phyloP scores from a whole-genome alignment of 345 rosid species.

The Brassica rapa region DNA sequence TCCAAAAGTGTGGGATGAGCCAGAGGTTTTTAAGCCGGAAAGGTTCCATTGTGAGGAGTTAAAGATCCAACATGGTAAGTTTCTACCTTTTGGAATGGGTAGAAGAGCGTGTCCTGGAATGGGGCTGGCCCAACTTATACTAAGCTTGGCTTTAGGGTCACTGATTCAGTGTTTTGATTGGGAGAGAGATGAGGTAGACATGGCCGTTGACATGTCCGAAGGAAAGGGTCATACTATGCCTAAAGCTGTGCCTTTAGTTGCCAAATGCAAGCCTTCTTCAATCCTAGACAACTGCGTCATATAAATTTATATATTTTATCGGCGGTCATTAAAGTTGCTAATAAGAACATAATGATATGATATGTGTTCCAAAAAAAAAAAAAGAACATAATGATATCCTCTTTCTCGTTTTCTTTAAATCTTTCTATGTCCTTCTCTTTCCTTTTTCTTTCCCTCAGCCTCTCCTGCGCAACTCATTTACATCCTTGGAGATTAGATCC shows the following conservation, averaged over 20 bases:
- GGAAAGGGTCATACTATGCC: slow-evolving; percentile 40
- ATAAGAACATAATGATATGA: too few relatives aligned
- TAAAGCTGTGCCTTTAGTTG: slow-evolving; percentile 34
- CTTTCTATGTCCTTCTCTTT: too few relatives aligned
- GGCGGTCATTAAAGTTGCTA: background rate
- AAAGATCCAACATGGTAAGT: background rate
- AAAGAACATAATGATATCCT: too few relatives aligned
- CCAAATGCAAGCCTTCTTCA: slow-evolving; percentile 38
- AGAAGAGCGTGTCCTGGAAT: slow-evolving; percentile 21
- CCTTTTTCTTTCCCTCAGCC: slow-evolving; percentile 71
- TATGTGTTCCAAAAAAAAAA: too few relatives aligned
- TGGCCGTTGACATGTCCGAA: slow-evolving; percentile 43
- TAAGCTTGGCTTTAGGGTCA: slow-evolving; percentile 36
- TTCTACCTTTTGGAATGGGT: slow-evolving; percentile 15
- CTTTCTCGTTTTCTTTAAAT: too few relatives aligned
- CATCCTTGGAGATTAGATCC: slow-evolving; percentile 93
- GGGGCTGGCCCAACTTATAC: slow-evolving; percentile 34
- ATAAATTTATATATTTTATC: background rate
- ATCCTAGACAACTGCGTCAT: slow-evolving; percentile 4
- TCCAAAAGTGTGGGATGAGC: slow-evolving; percentile 42
- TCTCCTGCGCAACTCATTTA: slow-evolving; percentile 67
- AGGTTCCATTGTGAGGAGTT: slow-evolving; percentile 22
- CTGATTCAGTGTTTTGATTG: slow-evolving; percentile 49
- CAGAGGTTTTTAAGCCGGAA: slow-evolving; percentile 45
- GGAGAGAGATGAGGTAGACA: slow-evolving; percentile 19